phyloP scores from a whole-genome alignment of 179 eudicot genomes.

The Corrigiola litoralis region DNA sequence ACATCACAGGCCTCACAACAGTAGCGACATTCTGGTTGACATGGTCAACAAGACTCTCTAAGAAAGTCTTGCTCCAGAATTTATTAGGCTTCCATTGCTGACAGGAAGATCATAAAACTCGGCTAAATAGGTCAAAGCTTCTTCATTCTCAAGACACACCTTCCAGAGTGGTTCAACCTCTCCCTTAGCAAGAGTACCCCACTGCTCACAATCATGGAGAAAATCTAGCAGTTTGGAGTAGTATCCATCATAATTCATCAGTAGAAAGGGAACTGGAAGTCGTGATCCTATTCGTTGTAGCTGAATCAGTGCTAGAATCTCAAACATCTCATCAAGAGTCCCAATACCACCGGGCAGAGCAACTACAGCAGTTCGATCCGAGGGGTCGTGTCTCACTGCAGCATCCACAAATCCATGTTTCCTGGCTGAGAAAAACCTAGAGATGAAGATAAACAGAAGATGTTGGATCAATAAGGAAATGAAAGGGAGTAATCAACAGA shows the following conservation, averaged over 20 bases:
- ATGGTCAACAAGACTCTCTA: neutral
- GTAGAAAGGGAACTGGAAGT: constrained; percentile 66
- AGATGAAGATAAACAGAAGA: constrained; percentile 1
- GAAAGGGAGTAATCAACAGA: neutral
- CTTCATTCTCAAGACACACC: constrained; percentile 55
- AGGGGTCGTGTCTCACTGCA: constrained; percentile 55
- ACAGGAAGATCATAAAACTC: constrained; percentile 50
- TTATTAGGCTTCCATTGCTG: constrained; percentile 1
- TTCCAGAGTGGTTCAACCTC: constrained; percentile 79
- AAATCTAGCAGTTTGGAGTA: constrained; percentile 79
- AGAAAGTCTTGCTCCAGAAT: neutral
- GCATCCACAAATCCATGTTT: constrained; percentile 97
- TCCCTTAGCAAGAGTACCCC: constrained; percentile 70
- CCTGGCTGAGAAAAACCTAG: constrained; percentile 92
- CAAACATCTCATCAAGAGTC: constrained; percentile 86
- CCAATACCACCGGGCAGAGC: constrained; percentile 95
- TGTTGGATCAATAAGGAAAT: neutral
- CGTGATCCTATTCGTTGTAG: constrained; percentile 73
- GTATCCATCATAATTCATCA: constrained; percentile 83
- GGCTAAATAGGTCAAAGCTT: constrained; percentile 62
- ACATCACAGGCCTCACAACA: neutral
- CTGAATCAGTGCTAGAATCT: constrained; percentile 75
- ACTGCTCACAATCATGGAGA: constrained; percentile 52
- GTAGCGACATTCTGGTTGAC: neutral
- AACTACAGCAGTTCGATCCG: constrained; percentile 78